These are phyloP conservation scores for maize (Zea mays) DNA, from an alignment of 176 grass and related monocot species.

Conservation along the genomic window Zm-B73-REFERENCE-NAM-5.0 NC_050103.1:153859001-153859500, in stretches of 20 bases:
- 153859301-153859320: not conserved
- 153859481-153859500: slow-evolving; percentile 5
- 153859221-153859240: not conserved
- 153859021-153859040: not conserved
- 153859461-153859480: not conserved
- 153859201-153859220: not conserved
- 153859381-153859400: not conserved
- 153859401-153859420: not conserved
- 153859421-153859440: not conserved
- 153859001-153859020: not conserved
- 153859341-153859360: not conserved
- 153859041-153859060: not conserved
- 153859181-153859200: not conserved
- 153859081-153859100: not conserved
- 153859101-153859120: not conserved
- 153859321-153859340: not conserved
- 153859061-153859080: not conserved
- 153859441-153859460: not conserved
- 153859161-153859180: not conserved
- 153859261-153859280: not conserved
- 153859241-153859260: not conserved
- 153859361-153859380: not conserved
- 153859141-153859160: not conserved
- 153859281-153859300: not conserved
- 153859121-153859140: not conserved